Conservation (phyloP, 148 eudicot species). For the Oxyria digyna region DNA sequence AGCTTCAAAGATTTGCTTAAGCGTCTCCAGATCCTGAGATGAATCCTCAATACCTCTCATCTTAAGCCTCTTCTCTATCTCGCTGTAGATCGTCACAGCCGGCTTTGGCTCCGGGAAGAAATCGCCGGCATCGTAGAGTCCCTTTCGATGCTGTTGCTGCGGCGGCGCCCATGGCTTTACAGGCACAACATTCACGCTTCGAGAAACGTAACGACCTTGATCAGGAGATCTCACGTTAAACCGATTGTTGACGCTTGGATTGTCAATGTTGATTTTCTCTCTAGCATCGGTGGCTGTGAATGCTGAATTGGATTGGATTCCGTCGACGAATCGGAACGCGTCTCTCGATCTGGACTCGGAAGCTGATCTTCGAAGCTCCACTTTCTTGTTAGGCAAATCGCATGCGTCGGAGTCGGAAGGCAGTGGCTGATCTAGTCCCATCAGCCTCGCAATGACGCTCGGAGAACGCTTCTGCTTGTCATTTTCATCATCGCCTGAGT, state of each 20-base stretch:
- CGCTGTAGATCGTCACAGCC: constrained; percentile 38
- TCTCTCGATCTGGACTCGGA: constrained; percentile 44
- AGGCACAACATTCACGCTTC: not conserved
- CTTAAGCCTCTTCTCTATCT: constrained; percentile 52
- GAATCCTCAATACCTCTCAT: constrained; percentile 74
- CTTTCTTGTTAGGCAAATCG: constrained; percentile 17
- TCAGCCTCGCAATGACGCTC: constrained; percentile 78
- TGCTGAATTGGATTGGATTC: constrained; percentile 3
- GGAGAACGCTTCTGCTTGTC: constrained; percentile 51
- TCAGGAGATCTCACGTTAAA: not conserved
- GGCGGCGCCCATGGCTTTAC: constrained; percentile 6
- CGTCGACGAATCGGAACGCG: constrained; percentile 13
- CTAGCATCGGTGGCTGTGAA: not conserved
- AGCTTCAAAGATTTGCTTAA: constrained; percentile 81
- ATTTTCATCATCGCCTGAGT: constrained; percentile 14
- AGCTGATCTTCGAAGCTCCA: constrained; percentile 68
- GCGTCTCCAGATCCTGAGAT: constrained; percentile 57
- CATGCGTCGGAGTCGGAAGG: constrained; percentile 7
- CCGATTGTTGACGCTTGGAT: not conserved
- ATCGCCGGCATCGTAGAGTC: constrained; percentile 54
- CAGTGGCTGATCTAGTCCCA: constrained; percentile 71
- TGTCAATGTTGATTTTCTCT: not conserved
- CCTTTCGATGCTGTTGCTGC: constrained; percentile 29
- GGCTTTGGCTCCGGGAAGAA: constrained; percentile 56
- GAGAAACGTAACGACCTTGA: not conserved